phyloP scores from a whole-genome alignment of 2,329 filamentous ascomycete species.

The Botrytis pseudocinerea region DNA sequence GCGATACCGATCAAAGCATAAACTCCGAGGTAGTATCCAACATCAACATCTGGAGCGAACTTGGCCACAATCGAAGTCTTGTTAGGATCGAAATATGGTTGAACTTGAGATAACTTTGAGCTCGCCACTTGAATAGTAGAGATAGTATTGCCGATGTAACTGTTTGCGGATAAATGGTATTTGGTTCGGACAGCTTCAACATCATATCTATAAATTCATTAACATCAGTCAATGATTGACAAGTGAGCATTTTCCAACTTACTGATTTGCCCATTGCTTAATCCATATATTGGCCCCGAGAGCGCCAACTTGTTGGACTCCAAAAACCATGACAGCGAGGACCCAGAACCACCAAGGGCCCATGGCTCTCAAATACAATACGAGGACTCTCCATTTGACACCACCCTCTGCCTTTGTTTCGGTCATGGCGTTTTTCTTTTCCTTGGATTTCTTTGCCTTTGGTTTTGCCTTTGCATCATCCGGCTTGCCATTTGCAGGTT shows the following conservation, averaged over 20 bases:
- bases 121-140: slow-evolving; percentile 35
- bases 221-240: not conserved
- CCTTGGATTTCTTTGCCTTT: slow-evolving; percentile 43
- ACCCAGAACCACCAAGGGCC: slow-evolving; percentile 97
- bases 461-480: slow-evolving; percentile 47
- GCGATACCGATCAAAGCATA: slow-evolving; percentile 78
- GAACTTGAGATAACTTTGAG: slow-evolving; percentile 35
- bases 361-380: slow-evolving; percentile 86
- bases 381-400: slow-evolving; percentile 83
- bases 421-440: slow-evolving; percentile 54
- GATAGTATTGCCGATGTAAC: slow-evolving; percentile 37
- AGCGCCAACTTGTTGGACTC: slow-evolving; percentile 77
- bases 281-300: slow-evolving; percentile 95
- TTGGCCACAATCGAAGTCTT: slow-evolving; percentile 38
- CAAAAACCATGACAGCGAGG: slow-evolving; percentile 72
- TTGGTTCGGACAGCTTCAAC: slow-evolving; percentile 28
- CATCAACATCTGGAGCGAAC: slow-evolving; percentile 62
- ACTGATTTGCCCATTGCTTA: slow-evolving; percentile 90
- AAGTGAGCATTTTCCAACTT: slow-evolving; percentile 42
- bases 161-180: slow-evolving; percentile 30
- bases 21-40: slow-evolving; percentile 78
- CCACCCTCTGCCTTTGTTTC: slow-evolving; percentile 83
- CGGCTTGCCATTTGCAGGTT: slow-evolving; percentile 46
- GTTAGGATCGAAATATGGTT: slow-evolving; percentile 40
- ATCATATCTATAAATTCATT: slow-evolving; percentile 39